Evolutionary conservation across 352 stramenopile genomes (phyloP), one percentile per base, ranked within the genome.

Genomic region (Pythium vanterpoolii): DNA sequence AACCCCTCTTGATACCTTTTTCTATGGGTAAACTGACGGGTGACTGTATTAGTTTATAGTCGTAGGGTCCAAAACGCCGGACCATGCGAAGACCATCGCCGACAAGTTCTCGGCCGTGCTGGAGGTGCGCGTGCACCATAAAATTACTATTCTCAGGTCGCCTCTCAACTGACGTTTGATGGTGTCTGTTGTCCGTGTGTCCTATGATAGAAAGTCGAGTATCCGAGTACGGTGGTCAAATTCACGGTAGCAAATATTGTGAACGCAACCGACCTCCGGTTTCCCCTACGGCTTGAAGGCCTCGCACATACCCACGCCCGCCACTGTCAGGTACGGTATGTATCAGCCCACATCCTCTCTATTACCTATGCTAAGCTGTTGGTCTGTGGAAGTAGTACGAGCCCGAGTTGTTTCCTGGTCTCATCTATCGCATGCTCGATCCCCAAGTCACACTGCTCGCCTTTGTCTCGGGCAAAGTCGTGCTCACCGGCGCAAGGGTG

Each of bases 391-490:
- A 16, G 14, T 24, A 87, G 54, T 99, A 98, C 69, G 97, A 99
- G 70, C 97, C 97, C 0, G 97, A 99, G 68, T 71, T 99, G 3
- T 99, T 99, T 65, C 93, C 96, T 7, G 97, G 97, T 5, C 74
- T 99, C 18, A 98, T 99, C 68, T 99, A 99, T 74, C 83, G 96
- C 36, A 79, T 99, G 66, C 71, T 95, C 2, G 71, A 89, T 44
- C 94, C 96, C 26, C 93, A 98, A 64, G 84, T 97, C 19, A 97
- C 98, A 21, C 73, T 99, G 27, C 73, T 99, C 21, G 96, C 99
- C 16, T 99, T 99, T 68, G 96, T 99, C n/a, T 93, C 82, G 26
- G 96, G 96, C n/a, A 98, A 98, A 66, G 73, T 98, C n/a, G 95
- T 99, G 8, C 84, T 98, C 58, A 98, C 94, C 1, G 96, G 96